Evolutionary conservation across 2,329 filamentous ascomycete species (phyloP).

Genomic region (Trichoderma aggressivum): DNA sequence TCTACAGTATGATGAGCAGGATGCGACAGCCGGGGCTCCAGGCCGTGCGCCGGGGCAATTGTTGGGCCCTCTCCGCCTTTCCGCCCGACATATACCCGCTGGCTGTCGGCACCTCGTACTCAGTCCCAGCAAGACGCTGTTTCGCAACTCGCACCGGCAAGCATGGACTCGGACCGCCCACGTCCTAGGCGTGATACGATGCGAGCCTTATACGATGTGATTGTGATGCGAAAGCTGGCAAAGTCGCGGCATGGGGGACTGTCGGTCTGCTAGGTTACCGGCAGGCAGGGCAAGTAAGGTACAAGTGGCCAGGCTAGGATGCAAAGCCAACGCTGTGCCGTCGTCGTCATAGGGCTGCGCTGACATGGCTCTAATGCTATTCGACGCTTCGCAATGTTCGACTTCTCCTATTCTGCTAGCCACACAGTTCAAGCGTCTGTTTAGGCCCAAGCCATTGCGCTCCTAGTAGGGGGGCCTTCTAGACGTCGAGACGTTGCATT

Average conservation of each 20-base stretch:
- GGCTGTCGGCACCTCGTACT: background rate
- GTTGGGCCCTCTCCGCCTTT: constrained; percentile 17
- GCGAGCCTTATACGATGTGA: background rate
- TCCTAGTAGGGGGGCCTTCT: constrained; percentile 4
- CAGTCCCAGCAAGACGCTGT: background rate
- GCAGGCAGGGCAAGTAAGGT: background rate
- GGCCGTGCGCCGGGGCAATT: constrained; percentile 12
- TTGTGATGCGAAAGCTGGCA: background rate
- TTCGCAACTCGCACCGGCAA: background rate
- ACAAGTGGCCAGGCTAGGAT: constrained; percentile 7
- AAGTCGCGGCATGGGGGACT: background rate
- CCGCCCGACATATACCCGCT: background rate
- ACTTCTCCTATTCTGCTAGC: background rate
- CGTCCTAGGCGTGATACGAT: background rate
- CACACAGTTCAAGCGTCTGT: background rate
- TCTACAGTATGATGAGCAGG: background rate
- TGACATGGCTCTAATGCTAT: constrained; percentile 2
- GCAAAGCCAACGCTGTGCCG: background rate
- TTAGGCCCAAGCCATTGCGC: constrained; percentile 6
- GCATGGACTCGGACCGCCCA: background rate
- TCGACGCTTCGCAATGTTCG: background rate
- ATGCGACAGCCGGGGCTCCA: constrained; percentile 14
- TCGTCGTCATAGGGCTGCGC: constrained; percentile 31
- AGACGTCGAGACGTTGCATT: constrained; percentile 17
- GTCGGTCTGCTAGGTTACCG: background rate